Conservation (phyloP, 1,284 basidiomycete species). For the Cryptococcus sp. region DNA sequence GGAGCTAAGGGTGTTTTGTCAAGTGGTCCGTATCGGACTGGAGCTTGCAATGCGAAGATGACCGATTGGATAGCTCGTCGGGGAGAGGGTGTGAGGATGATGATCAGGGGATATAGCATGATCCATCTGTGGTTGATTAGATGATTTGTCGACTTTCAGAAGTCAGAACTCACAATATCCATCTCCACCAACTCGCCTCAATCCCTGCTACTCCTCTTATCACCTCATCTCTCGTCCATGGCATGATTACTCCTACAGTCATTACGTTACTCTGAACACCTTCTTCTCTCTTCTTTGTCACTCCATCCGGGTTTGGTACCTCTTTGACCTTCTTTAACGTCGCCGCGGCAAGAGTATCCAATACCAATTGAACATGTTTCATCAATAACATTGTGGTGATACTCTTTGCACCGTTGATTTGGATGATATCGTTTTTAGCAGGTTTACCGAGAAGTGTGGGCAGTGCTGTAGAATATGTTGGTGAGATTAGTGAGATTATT, state of each 20-base stretch:
- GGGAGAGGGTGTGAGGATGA: conserved; percentile 40
- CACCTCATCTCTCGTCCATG: conserved; percentile 42
- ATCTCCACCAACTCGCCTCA: conserved; percentile 14
- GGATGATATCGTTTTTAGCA: conserved; percentile 9
- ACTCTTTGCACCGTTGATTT: conserved; percentile 25
- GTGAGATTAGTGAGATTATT: conserved; percentile 72
- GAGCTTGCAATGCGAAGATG: conserved; percentile 41
- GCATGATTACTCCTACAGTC: conserved; percentile 41
- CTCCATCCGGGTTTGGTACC: conserved; percentile 18
- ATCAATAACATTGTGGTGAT: conserved; percentile 34
- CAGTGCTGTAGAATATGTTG: conserved; percentile 71
- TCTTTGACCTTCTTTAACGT: conserved; percentile 7
- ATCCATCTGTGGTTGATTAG: conserved; percentile 24
- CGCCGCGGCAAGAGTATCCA: conserved; percentile 40
- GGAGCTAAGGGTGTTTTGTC: conserved; percentile 13
- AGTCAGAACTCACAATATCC: conserved; percentile 26
- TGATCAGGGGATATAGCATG: conserved; percentile 34
- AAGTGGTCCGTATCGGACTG: conserved; percentile 30
- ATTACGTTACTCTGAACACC: conserved; percentile 41
- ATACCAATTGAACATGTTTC: conserved; percentile 36
- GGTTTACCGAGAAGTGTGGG: conserved; percentile 48
- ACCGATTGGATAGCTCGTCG: conserved; percentile 34
- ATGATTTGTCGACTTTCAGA: not conserved
- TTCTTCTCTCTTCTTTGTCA: conserved; percentile 26
- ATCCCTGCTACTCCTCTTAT: conserved; percentile 25